phyloP scores from a whole-genome alignment of 2,329 filamentous ascomycete genomes.

The Curvularia spicifera region DNA sequence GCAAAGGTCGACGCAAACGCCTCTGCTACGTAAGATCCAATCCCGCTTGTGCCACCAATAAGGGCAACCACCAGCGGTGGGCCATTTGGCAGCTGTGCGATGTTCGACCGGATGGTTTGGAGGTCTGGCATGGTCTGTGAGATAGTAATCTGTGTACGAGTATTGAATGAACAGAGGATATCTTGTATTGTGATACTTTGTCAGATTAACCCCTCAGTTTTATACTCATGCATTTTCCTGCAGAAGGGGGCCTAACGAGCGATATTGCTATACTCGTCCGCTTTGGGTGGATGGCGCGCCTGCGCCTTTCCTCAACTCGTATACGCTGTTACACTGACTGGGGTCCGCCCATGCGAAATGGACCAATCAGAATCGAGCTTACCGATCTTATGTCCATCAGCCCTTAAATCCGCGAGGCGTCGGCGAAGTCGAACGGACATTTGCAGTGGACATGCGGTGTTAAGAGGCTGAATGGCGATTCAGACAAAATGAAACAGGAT shows the following conservation, averaged over 20 bases:
- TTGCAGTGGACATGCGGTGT: neutral
- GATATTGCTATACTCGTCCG: neutral
- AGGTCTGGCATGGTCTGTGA: neutral
- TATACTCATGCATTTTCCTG: neutral
- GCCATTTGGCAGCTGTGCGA: neutral
- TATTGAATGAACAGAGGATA: neutral
- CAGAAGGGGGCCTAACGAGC: neutral
- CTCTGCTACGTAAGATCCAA: conserved; percentile 34
- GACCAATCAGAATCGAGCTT: neutral
- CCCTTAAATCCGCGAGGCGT: neutral
- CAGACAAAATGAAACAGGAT: neutral
- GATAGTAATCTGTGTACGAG: too few relatives aligned
- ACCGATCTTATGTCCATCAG: neutral
- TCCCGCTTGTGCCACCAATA: conserved; percentile 33
- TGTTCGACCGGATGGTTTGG: neutral
- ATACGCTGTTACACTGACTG: neutral
- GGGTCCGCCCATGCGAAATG: neutral
- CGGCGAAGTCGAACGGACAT: neutral
- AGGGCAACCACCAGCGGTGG: conserved; percentile 32
- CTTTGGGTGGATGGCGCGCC: neutral
- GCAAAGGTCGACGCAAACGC: conserved; percentile 27
- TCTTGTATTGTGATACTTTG: too few relatives aligned
- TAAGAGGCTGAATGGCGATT: neutral
- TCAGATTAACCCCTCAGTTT: neutral
- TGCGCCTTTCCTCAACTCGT: neutral